phyloP scores from a whole-genome alignment of 176 grass and related monocot species.

The Ampelocalamus luodianensis region DNA sequence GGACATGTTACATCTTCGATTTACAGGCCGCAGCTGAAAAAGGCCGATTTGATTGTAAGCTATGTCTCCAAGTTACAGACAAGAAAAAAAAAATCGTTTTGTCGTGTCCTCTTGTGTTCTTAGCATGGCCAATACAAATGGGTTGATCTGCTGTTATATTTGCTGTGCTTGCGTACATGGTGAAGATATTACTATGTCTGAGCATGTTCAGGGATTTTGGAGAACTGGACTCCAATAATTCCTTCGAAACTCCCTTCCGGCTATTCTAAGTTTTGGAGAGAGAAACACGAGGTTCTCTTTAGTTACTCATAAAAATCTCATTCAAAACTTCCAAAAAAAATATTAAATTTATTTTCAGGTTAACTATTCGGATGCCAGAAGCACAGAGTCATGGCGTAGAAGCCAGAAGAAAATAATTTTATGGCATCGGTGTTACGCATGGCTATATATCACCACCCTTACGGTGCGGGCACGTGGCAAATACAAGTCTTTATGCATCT shows the following conservation, averaged over 20 bases:
- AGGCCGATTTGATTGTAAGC: neutral
- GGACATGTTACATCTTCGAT: constrained; percentile 27
- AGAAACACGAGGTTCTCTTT: neutral
- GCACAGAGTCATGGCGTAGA: too few species aligned
- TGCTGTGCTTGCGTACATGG: neutral
- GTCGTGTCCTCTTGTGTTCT: neutral
- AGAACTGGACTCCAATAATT: neutral
- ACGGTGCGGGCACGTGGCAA: too few species aligned
- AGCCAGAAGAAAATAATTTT: too few species aligned
- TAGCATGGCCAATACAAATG: neutral
- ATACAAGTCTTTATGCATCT: too few species aligned
- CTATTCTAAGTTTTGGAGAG: neutral
- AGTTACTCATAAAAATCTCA: neutral
- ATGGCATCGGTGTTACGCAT: too few species aligned
- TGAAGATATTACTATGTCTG: neutral
- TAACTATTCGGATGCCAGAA: neutral
- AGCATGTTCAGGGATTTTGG: neutral
- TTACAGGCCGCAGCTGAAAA: neutral
- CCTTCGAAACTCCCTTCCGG: neutral
- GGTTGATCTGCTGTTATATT: neutral
- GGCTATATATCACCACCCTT: too few species aligned
- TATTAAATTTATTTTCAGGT: neutral
- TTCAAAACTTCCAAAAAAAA: neutral
- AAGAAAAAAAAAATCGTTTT: neutral
- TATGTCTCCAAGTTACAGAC: neutral